Evolutionary conservation across 371 early-diverging fungal genomes (phyloP), one percentile per base, ranked within the genome.

Genomic region (Cokeromyces recurvatus): DNA sequence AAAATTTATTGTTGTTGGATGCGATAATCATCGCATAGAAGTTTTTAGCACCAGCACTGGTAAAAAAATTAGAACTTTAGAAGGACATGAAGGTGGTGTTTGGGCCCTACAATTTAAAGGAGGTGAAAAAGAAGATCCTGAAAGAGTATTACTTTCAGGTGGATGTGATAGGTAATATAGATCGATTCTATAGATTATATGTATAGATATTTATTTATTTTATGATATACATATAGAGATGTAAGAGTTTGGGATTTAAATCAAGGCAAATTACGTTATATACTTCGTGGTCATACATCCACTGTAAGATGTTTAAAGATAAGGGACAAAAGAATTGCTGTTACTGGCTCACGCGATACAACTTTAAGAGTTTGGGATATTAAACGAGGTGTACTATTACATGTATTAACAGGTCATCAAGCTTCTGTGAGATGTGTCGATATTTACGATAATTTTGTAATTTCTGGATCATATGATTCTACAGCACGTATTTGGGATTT

Each of bases 321-420:
- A 43, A 66, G 84, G 48, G 74, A 74, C 49, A 75, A 80, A 46
- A 66, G 60, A 21, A 67, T 85, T 24, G 81, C 90, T 15, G 84
- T 95, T 12, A 90, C 90, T 3, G 98, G 95, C 4, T 91, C 92
- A 8, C 74, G 95, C 25, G 96, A 97, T 62, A 82, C 88, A 2
- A 87, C 88, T 2, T 58, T 92, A 5, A 78, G 91, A 10, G 89
- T 91, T 17, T 92, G 90, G 80, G 83, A 83, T 57, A 80, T 90
- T n/a, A 75, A 84, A 37, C 82, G 85, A 21, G 82, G 80, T 36
- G 68, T 71, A 23, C 51, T 80, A 24, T 19, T 71, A 17, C 79
- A 84, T 64, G 54, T 83, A 65, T 45, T 89, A 59, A 36, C 71
- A 47, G 76, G 98, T 64, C 69, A 92, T 78, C 68, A 88, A 57